Evolutionary conservation across 192 early-diverging fungal species (phyloP).

Genomic region (Endogone sp.): DNA sequence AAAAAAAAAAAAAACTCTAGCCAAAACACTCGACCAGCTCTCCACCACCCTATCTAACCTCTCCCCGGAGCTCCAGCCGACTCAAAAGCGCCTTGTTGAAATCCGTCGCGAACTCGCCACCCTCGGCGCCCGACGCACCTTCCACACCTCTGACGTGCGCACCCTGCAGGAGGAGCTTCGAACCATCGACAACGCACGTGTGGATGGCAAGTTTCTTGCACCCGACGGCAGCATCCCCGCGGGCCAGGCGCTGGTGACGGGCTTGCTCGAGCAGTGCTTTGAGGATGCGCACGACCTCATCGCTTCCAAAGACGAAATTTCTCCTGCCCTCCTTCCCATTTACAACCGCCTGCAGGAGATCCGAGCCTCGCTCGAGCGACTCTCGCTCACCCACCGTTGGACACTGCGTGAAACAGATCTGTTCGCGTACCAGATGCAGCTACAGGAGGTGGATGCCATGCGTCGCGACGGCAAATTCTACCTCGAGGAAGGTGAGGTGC

Average conservation of each 20-base stretch:
- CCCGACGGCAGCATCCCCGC: slow-evolving; percentile 62
- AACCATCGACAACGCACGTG: slow-evolving; percentile 72
- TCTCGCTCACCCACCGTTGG: slow-evolving; percentile 73
- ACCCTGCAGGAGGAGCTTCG: slow-evolving; percentile 67
- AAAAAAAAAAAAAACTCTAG: too few species aligned
- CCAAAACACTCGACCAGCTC: slow-evolving; percentile 39
- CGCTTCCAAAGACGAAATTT: slow-evolving; percentile 62
- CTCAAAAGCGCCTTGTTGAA: slow-evolving; percentile 66
- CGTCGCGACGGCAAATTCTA: slow-evolving; percentile 67
- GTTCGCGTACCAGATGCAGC: slow-evolving; percentile 63
- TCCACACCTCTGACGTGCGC: slow-evolving; percentile 29
- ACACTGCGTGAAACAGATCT: slow-evolving; percentile 77
- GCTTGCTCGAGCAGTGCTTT: slow-evolving; percentile 75
- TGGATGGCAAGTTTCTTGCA: slow-evolving; percentile 78
- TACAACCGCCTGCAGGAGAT: slow-evolving; percentile 64
- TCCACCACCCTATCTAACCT: slow-evolving; percentile 52
- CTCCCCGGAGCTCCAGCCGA: slow-evolving; percentile 59
- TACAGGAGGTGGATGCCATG: slow-evolving; percentile 71
- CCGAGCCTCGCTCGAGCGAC: slow-evolving; percentile 69
- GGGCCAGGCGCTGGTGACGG: slow-evolving; percentile 85
- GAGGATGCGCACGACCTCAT: slow-evolving; percentile 80
- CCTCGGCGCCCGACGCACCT: slow-evolving; percentile 26
- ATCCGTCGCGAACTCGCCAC: slow-evolving; percentile 56
- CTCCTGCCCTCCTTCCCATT: slow-evolving; percentile 52
- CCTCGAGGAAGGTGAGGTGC: slow-evolving; percentile 51